These are phyloP conservation scores for Coemansia sp. DNA, from an alignment of 192 early-diverging fungal species.

Conservation along the genomic window DNA sequence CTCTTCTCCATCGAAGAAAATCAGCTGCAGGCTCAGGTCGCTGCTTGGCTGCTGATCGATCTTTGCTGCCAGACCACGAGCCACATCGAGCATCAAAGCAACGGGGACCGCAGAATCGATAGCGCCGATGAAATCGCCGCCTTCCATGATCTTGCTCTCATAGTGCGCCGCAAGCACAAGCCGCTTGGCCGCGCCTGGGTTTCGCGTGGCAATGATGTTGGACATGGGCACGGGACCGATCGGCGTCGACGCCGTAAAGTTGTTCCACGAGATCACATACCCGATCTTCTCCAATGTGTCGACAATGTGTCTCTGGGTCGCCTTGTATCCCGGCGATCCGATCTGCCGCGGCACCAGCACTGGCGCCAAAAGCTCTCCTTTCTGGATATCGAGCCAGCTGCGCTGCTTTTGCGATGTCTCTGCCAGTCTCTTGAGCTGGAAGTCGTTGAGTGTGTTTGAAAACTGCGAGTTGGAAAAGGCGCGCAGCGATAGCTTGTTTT, in stretches of 20 bases:
- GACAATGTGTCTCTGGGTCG: constrained; percentile 71
- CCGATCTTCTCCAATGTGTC: constrained; percentile 60
- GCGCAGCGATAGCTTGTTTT: constrained; percentile 13
- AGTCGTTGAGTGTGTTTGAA: constrained; percentile 24
- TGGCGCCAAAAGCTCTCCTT: constrained; percentile 63
- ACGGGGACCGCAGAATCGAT: constrained; percentile 90
- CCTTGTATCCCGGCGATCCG: constrained; percentile 66
- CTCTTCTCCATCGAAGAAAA: constrained; percentile 98
- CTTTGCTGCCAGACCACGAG: constrained; percentile 60
- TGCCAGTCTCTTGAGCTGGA: constrained; percentile 30
- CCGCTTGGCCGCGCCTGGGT: constrained; percentile 64
- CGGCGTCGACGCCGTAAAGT: constrained; percentile 75
- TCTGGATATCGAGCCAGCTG: constrained; percentile 35
- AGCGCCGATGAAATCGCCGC: constrained; percentile 75
- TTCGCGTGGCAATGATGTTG: constrained; percentile 89
- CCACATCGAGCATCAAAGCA: constrained; percentile 85
- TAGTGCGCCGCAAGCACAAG: constrained; percentile 91
- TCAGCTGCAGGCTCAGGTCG: constrained; percentile 74
- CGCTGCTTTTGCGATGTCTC: constrained; percentile 16
- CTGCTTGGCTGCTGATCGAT: constrained; percentile 51
- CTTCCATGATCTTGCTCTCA: constrained; percentile 79
- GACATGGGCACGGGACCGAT: constrained; percentile 69
- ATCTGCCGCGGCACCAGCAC: constrained; percentile 77
- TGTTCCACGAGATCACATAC: constrained; percentile 79
- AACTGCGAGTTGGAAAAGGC: constrained; percentile 37